Percentiles rank a stretch among this genome's conserved stretches.
Conservation (phyloP, 2,329 filamentous ascomycete species). For the Neocucurbitaria cava region DNA sequence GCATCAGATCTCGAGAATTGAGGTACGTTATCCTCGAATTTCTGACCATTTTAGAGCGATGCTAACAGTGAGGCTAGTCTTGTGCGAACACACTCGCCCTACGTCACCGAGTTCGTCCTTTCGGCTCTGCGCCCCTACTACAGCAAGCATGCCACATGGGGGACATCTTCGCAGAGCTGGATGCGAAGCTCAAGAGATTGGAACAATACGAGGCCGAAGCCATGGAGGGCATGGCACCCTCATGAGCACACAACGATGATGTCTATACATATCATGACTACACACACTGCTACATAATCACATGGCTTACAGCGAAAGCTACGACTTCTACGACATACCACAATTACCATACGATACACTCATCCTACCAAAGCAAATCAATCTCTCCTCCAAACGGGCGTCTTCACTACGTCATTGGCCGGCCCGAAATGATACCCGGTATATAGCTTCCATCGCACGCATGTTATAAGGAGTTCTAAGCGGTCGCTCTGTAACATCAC, state of each 20-base stretch:
- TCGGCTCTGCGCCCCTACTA: constrained; percentile 67
- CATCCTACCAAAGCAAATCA: neutral
- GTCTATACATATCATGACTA: neutral
- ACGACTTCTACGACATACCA: constrained; percentile 3
- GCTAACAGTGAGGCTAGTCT: constrained; percentile 62
- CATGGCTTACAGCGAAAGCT: neutral
- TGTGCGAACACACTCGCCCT: constrained; percentile 80
- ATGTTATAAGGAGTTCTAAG: neutral
- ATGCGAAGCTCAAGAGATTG: constrained; percentile 68
- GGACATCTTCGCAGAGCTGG: constrained; percentile 70
- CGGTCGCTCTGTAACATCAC: neutral
- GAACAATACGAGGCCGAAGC: constrained; percentile 50
- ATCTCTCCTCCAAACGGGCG: neutral
- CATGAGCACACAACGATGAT: constrained; percentile 11
- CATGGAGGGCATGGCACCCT: constrained; percentile 35
- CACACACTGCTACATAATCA: neutral
- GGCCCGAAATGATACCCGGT: neutral
- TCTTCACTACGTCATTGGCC: neutral
- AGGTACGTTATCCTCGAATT: constrained; percentile 66
- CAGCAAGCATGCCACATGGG: constrained; percentile 80
- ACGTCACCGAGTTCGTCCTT: constrained; percentile 78
- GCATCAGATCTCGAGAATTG: constrained; percentile 93
- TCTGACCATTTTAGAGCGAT: neutral
- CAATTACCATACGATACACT: neutral
- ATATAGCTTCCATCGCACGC: neutral